Base-by-base conservation (phyloP, 306 rosid species). In the Alnus rubra region DNA sequence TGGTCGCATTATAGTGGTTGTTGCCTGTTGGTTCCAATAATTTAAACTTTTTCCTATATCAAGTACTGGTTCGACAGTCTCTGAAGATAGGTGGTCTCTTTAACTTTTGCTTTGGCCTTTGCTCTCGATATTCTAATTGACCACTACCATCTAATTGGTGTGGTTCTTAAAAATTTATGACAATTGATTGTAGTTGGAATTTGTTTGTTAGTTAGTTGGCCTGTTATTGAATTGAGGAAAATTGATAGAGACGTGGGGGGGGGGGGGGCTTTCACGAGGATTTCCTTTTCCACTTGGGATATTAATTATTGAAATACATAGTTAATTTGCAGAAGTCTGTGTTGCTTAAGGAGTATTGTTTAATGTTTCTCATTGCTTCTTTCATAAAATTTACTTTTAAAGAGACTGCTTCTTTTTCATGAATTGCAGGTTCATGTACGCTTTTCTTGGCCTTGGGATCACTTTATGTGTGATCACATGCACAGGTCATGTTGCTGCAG, bases 401-500 rank as follows among this genome's bases (percentile, higher is more conserved):
- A 53, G 23, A 5, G 28, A 10, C 75, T 84, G 2, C 18, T 59
- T 19, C 56, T 67, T 70, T 48, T 44, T 31, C 58, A 37, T 77
- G 53, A 78, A 73, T 81, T 68, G 55, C 90, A 94, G 98, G 98
- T 94, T 94, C 85, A 92, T 92, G 79, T 90, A 84, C 85, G 78
- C 87, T 4, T 84, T 86, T 81, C 90, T 92, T 79, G 94, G 94
- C 79, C 85, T 90, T 35, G 97, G 98, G 79, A 71, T 86, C 75
- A 28, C 67, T 65, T 81, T 92, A 68, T 88, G 92, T 76, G 89
- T 84, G 76, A 87, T 89, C 87, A 92, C 97, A 48, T 89, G 90
- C 90, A 70, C 87, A 35, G 96, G 97, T 74, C 97, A 94, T 76
- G 35, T 92, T 76, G 96, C 97, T 73, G 92, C 98, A 55, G 97